Conservation (phyloP, 768 basidiomycete species). For the Lentinus tigrinus region DNA sequence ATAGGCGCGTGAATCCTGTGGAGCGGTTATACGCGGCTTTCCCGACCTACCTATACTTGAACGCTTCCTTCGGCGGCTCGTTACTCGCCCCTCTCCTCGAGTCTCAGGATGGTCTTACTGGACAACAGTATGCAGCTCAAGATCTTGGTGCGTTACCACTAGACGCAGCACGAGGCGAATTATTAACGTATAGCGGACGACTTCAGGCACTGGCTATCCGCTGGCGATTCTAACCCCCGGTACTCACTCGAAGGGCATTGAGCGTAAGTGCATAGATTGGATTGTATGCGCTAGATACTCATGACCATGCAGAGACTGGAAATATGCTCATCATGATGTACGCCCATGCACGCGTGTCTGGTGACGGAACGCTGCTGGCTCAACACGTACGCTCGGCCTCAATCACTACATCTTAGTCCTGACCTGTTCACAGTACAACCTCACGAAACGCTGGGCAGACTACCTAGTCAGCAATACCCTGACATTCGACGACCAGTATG, state of each 20-base stretch:
- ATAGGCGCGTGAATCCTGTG: constrained; percentile 31
- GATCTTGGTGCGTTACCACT: constrained; percentile 26
- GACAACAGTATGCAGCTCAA: constrained; percentile 23
- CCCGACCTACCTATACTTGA: constrained; percentile 31
- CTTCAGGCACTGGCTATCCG: constrained; percentile 11
- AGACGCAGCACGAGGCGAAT: neutral
- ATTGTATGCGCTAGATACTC: neutral
- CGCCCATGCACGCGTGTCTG: constrained; percentile 31
- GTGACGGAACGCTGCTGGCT: constrained; percentile 26
- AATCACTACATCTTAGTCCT: neutral
- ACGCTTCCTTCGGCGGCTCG: constrained; percentile 26
- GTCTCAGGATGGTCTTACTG: constrained; percentile 21
- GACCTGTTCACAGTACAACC: constrained; percentile 15
- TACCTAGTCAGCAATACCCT: constrained; percentile 21
- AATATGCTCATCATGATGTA: constrained; percentile 29
- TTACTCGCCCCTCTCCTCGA: constrained; percentile 29
- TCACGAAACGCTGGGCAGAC: constrained; percentile 21
- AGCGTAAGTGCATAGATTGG: constrained; percentile 1
- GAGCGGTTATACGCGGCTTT: constrained; percentile 33
- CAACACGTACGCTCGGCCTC: neutral
- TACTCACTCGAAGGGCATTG: constrained; percentile 3
- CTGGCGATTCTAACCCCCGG: constrained; percentile 10
- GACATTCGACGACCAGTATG: constrained; percentile 1
- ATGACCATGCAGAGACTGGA: constrained; percentile 26
- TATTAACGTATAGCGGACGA: neutral